Percentiles rank a stretch among this genome's conserved stretches.
These are phyloP conservation scores for Aspergillus pseudotamarii DNA, from an alignment of 2,329 filamentous ascomycete genomes.

Conservation along the genomic window DNA sequence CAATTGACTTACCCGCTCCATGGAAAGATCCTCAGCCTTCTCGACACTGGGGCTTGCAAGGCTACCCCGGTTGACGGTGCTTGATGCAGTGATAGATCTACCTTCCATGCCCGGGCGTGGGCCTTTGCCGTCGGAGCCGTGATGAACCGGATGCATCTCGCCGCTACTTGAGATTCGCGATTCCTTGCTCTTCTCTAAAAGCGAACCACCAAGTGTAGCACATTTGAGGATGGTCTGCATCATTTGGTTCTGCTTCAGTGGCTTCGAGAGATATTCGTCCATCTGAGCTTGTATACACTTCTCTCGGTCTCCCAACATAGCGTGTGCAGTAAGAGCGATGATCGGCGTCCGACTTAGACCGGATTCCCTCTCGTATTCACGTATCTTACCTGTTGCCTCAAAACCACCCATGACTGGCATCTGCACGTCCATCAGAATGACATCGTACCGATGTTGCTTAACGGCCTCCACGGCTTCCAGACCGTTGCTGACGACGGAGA, in stretches of 20 bases:
- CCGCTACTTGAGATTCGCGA: slow-evolving; percentile 43
- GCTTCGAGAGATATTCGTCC: slow-evolving; percentile 98
- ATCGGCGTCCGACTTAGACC: slow-evolving; percentile 85
- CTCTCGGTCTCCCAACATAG: slow-evolving; percentile 97
- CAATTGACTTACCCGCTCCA: slow-evolving; percentile 54
- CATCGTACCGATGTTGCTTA: slow-evolving; percentile 89
- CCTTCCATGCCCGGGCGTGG: slow-evolving; percentile 60
- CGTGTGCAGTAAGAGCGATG: slow-evolving; percentile 94
- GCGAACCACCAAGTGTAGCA: slow-evolving; percentile 73
- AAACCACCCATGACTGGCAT: slow-evolving; percentile 99
- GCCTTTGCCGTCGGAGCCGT: slow-evolving; percentile 41
- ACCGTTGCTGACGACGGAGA: slow-evolving; percentile 84
- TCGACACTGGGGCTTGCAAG: slow-evolving; percentile 66
- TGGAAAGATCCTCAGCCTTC: slow-evolving; percentile 63
- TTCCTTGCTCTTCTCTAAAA: slow-evolving; percentile 48
- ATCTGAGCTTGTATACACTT: slow-evolving; percentile 99
- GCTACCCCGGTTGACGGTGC: slow-evolving; percentile 58
- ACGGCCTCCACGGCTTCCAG: slow-evolving; percentile 91
- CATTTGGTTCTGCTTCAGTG: slow-evolving; percentile 92
- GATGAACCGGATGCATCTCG: slow-evolving; percentile 39
- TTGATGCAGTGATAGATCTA: slow-evolving; percentile 71
- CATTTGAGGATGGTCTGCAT: slow-evolving; percentile 98
- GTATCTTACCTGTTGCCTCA: slow-evolving; percentile 93
- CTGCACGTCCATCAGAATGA: slow-evolving; percentile 98
- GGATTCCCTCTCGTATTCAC: slow-evolving; percentile 86